Base-by-base conservation (phyloP, 345 rosid species). In the Salix purpurea region DNA sequence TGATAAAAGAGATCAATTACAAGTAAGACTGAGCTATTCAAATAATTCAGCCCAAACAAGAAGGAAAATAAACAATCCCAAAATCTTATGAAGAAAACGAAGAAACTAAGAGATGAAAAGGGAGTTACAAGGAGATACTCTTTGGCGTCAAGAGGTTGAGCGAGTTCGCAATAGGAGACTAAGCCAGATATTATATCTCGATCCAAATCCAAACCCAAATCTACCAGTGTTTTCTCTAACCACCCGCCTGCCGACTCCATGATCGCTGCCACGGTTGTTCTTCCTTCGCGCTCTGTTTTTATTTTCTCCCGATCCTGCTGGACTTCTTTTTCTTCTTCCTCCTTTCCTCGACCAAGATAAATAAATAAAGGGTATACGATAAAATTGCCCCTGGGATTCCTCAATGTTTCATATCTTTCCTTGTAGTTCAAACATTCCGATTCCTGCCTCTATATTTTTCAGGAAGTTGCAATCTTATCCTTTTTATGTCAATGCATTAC, bases 71-170 rank as follows among this genome's bases (percentile, higher is more conserved):
- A 26, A 40, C 44, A 40, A 65, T 50, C 56, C n/a, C 16, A 4
- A 10, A 23, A 10, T 15, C 23, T 15, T 42, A 39, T 61, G 0
- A 18, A 39, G 21, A 12, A 68, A 8, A 67, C 15, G 13, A 30
- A 21, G 15, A 74, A 32, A 54, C n/a, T 5, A 28, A 76, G 50
- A 7, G 34, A 18, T 69, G 75, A 67, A 46, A 66, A 58, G 70
- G 65, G 21, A 28, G 72, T 85, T 90, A 95, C 97, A 74, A 93
- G 96, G 76, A 95, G 97, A 78, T 95, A 95, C 76, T 93, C 99
- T 80, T 93, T 91, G 77, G 99, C 97, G 74, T 95, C 99, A 52
- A 89, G 87, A 37, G 97, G 97, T 62, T 88, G 91, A 86, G 97
- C 97, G 37, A 93, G 83, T 46, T 93, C 96, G 83, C 99, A 95